phyloP scores from a whole-genome alignment of 2,329 filamentous ascomycete genomes.

The Chalaropsis ovoidea region DNA sequence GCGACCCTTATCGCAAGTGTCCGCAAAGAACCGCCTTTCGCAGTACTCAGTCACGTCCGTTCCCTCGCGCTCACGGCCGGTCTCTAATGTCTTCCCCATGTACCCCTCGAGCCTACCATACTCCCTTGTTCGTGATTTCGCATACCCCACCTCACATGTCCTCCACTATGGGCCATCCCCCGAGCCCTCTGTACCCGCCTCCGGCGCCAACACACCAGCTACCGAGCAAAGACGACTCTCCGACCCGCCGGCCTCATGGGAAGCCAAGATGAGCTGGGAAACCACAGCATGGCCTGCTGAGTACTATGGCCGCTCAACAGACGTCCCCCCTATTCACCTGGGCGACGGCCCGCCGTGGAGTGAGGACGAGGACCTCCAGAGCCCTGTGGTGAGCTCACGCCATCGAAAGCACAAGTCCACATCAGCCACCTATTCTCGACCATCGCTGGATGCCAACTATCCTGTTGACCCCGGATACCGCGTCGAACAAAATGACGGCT shows the following conservation, averaged over 20 bases:
- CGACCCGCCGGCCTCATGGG: slow-evolving; percentile 68
- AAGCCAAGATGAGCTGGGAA: slow-evolving; percentile 54
- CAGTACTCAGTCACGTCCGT: slow-evolving; percentile 68
- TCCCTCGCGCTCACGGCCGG: slow-evolving; percentile 62
- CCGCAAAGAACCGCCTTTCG: slow-evolving; percentile 64
- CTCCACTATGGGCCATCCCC: slow-evolving; percentile 90
- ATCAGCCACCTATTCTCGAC: slow-evolving; percentile 38
- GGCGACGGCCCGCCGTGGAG: slow-evolving; percentile 86
- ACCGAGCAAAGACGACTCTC: slow-evolving; percentile 75
- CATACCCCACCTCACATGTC: slow-evolving; percentile 71
- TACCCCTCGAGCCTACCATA: slow-evolving; percentile 81
- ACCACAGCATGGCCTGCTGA: slow-evolving; percentile 40
- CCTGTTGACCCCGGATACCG: slow-evolving; percentile 57
- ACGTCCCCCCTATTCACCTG: slow-evolving; percentile 73
- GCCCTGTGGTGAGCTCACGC: slow-evolving; percentile 73
- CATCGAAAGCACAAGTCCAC: slow-evolving; percentile 79
- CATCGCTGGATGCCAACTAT: slow-evolving; percentile 43
- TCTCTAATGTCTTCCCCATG: slow-evolving; percentile 69
- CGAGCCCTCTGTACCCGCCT: slow-evolving; percentile 58
- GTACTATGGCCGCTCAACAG: slow-evolving; percentile 52
- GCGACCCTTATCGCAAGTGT: slow-evolving; percentile 63
- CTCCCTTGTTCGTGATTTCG: slow-evolving; percentile 90
- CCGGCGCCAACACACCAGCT: slow-evolving; percentile 71
- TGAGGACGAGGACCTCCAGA: slow-evolving; percentile 90
- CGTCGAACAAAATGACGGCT: slow-evolving; percentile 62